Evolutionary conservation across 805 yeast species (phyloP).

Genomic region (Yamadazyma philogaea): DNA sequence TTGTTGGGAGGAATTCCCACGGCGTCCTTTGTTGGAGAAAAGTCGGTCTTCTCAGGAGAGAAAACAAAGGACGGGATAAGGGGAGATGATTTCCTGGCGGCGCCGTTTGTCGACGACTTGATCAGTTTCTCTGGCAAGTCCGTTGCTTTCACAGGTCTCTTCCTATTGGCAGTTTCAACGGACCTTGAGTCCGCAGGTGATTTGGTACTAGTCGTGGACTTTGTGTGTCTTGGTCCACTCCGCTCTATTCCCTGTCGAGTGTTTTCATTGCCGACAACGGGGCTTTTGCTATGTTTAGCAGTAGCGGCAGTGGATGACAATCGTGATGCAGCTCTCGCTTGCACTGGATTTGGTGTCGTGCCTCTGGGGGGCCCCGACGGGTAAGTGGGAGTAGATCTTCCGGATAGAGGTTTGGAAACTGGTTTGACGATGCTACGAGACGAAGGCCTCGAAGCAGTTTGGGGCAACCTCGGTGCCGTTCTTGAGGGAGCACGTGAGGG

Average conservation of each 20-base stretch:
- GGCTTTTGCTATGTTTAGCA: neutral
- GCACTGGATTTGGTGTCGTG: neutral
- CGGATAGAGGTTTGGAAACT: neutral
- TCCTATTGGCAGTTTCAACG: neutral
- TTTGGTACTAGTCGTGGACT: neutral
- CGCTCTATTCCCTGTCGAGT: neutral
- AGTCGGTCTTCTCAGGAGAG: constrained; percentile 11
- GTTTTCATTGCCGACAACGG: neutral
- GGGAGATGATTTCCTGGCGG: neutral
- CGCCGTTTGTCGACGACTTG: neutral
- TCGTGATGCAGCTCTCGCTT: constrained; percentile 10
- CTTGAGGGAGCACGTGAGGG: constrained; percentile 5
- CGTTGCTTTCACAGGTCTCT: constrained; percentile 1
- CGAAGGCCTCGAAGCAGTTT: neutral
- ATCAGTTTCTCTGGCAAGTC: constrained; percentile 1
- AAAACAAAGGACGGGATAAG: constrained; percentile 23
- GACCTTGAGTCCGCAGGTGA: neutral
- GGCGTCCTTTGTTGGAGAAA: neutral
- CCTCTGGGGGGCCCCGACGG: neutral
- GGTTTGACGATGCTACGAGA: constrained; percentile 3
- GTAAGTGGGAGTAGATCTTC: neutral
- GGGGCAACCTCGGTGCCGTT: constrained; percentile 1
- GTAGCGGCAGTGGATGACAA: constrained; percentile 11
- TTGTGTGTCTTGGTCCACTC: neutral
- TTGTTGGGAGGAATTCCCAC: neutral